Base-by-base conservation (phyloP, 306 rosid species). In the Pterocarpus santalinus region DNA sequence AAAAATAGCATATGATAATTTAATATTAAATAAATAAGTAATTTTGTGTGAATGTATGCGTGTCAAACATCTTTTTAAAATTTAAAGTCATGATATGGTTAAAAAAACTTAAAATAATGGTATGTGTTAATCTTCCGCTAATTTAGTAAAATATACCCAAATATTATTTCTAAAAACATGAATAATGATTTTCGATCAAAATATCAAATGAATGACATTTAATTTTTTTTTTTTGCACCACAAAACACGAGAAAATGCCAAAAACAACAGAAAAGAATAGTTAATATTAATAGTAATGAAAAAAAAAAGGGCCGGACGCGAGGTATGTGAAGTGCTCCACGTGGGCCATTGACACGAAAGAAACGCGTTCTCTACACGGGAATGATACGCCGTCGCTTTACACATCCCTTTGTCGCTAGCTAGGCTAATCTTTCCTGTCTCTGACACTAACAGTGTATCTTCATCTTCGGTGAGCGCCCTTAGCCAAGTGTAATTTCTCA, bases 351-450 rank as follows among this genome's bases (percentile, higher is more conserved):
- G 32, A 11, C 75, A 13, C 79, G 63, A 55, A 47, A 64, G 43
- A 56, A 47, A 72, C 86, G 65, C 83, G 55, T n/a, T 46, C 22
- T 65, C 5, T 55, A 83, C 83, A 60, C 83, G 80, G 76, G 63
- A 22, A 22, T 22, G 28, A 63, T 41, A 77, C 69, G 69, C 17
- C 69, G 81, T 75, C 73, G 43, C 82, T 72, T 62, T 75, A 9
- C 53, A 47, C 3, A 14, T 16, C 30, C 12, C 0, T 30, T 73
- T 71, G 73, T 76, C 52, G 11, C 58, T 61, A 14, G 15, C 41
- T 32, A 35, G 8, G 47, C 47, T 5, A 5, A 5, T 33, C 58
- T 46, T 55, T 17, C 34, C 52, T 6, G 39, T 44, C 52, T 4
- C 69, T 7, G 35, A 15, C 53, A 38, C 63, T 34, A 1, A 12